A percentile compares a stretch with the other conserved stretches of the same genome.
phyloP scores from a whole-genome alignment of 2,329 filamentous ascomycete species.

The Mollisiaceae sp. region DNA sequence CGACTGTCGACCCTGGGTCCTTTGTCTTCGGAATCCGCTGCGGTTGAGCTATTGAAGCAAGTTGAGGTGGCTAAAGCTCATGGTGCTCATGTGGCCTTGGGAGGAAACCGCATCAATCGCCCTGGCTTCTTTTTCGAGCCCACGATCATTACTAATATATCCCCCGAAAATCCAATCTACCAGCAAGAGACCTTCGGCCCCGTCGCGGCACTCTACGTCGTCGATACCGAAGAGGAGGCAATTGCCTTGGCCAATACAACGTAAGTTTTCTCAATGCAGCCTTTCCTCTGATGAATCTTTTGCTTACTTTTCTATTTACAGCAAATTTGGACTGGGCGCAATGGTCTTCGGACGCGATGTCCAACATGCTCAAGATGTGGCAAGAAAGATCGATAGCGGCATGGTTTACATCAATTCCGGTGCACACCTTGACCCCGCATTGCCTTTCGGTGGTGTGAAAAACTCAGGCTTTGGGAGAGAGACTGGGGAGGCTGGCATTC shows the following conservation, averaged over 20 bases:
- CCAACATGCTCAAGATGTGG: constrained; percentile 3
- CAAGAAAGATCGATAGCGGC: constrained; percentile 5
- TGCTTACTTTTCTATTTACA: no score
- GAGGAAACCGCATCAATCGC: constrained; percentile 15
- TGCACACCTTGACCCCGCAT: constrained; percentile 8
- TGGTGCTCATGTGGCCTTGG: constrained; percentile 11
- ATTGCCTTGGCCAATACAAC: constrained; percentile 45
- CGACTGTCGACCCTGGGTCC: constrained; percentile 1
- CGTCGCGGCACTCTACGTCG: constrained; percentile 24
- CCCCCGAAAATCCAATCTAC: constrained; percentile 27
- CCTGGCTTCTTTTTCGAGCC: constrained; percentile 17
- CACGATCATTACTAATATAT: constrained; percentile 29
- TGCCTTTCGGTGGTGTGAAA: constrained; percentile 78
- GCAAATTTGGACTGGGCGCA: constrained; percentile 11
- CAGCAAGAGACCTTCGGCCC: constrained; percentile 32
- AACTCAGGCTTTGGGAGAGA: constrained; percentile 81
- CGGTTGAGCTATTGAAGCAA: constrained; percentile 2
- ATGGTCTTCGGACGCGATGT: constrained; percentile 8
- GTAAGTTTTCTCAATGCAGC: no score
- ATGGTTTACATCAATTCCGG: constrained; percentile 16
- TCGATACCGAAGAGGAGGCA: constrained; percentile 28
- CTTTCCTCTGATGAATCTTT: no score
- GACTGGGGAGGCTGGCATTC: constrained; percentile 76
- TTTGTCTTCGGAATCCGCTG: not conserved
- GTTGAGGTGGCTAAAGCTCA: not conserved